Conservation (phyloP, 352 stramenopile genomes). For the Phytophthora uliginosa region DNA sequence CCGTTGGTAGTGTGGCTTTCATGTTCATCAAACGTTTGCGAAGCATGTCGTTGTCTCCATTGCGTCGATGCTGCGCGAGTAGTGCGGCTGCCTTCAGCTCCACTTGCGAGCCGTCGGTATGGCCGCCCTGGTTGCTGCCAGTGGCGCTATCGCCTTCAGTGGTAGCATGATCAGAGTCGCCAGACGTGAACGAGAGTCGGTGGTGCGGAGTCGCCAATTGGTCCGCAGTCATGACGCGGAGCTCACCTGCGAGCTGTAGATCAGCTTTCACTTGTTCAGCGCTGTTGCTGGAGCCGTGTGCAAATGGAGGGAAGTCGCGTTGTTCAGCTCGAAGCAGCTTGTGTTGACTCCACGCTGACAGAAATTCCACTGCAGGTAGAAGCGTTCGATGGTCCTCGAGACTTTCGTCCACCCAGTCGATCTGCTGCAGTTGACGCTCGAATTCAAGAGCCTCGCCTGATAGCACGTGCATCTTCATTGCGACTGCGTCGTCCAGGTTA, state of each 20-base stretch:
- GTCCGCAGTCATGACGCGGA: slow-evolving; percentile 57
- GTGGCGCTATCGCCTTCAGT: slow-evolving; percentile 8
- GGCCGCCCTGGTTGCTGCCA: slow-evolving; percentile 3
- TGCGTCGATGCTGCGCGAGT: slow-evolving; percentile 26
- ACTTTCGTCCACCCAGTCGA: slow-evolving; percentile 77
- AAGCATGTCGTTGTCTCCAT: slow-evolving; percentile 37
- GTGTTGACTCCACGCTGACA: slow-evolving; percentile 76
- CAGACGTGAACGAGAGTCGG: slow-evolving; percentile 7
- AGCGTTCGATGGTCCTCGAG: slow-evolving; percentile 60
- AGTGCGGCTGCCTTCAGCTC: slow-evolving; percentile 27
- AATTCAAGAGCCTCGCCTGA: slow-evolving; percentile 72
- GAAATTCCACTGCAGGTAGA: slow-evolving; percentile 64
- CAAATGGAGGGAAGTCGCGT: slow-evolving; percentile 65
- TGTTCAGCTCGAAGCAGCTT: slow-evolving; percentile 72
- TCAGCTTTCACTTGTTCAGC: slow-evolving; percentile 72
- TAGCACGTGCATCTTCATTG: slow-evolving; percentile 60
- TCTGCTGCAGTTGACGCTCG: slow-evolving; percentile 70
- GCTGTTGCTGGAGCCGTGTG: slow-evolving; percentile 27
- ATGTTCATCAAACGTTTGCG: slow-evolving; percentile 49
- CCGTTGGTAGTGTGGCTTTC: slow-evolving; percentile 28
- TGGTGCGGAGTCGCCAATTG: slow-evolving; percentile 29
- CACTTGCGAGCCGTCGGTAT: slow-evolving; percentile 15
- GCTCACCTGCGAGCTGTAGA: slow-evolving; percentile 64
- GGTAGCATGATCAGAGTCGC: slow-evolving; percentile 10
- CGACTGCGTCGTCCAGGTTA: slow-evolving; percentile 52